Conservation (phyloP, 768 basidiomycete genomes). For the Mycena amicta region DNA sequence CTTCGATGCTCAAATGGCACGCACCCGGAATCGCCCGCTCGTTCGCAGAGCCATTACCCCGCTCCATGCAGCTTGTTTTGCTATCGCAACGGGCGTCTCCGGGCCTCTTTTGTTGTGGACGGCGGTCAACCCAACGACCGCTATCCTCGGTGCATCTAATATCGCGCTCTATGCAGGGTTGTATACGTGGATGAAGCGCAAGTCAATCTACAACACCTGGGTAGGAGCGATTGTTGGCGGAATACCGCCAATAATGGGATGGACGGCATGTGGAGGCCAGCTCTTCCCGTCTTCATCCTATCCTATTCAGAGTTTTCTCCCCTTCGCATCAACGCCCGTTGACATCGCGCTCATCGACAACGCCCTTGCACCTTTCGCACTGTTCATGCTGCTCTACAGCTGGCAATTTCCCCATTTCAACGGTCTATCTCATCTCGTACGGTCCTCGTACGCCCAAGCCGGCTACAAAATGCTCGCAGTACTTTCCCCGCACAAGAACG, state of each 20-base stretch:
- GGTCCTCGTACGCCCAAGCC: constrained; percentile 87
- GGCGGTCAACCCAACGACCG: constrained; percentile 86
- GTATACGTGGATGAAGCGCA: constrained; percentile 93
- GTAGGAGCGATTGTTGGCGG: constrained; percentile 91
- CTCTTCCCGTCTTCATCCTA: constrained; percentile 68
- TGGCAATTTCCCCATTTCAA: constrained; percentile 99
- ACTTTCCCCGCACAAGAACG: constrained; percentile 74
- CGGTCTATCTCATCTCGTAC: constrained; percentile 82
- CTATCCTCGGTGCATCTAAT: constrained; percentile 79
- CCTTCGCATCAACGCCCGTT: constrained; percentile 51
- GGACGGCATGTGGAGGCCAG: constrained; percentile 90
- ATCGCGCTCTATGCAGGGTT: constrained; percentile 87
- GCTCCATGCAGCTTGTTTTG: constrained; percentile 83
- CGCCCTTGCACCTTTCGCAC: constrained; percentile 75
- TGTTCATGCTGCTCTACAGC: constrained; percentile 86
- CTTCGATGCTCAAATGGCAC: constrained; percentile 94
- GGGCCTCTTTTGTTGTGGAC: constrained; percentile 80
- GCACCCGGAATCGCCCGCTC: constrained; percentile 86
- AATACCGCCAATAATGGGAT: constrained; percentile 95
- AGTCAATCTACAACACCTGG: constrained; percentile 87
- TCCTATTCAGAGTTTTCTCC: constrained; percentile 62
- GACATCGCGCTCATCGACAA: constrained; percentile 68
- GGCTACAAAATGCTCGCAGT: constrained; percentile 94
- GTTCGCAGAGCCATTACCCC: constrained; percentile 85
- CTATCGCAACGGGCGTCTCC: constrained; percentile 68